These are phyloP conservation scores for Pyronema omphalodes DNA, from an alignment of 495 filamentous ascomycete species.

Conservation along the genomic window DNA sequence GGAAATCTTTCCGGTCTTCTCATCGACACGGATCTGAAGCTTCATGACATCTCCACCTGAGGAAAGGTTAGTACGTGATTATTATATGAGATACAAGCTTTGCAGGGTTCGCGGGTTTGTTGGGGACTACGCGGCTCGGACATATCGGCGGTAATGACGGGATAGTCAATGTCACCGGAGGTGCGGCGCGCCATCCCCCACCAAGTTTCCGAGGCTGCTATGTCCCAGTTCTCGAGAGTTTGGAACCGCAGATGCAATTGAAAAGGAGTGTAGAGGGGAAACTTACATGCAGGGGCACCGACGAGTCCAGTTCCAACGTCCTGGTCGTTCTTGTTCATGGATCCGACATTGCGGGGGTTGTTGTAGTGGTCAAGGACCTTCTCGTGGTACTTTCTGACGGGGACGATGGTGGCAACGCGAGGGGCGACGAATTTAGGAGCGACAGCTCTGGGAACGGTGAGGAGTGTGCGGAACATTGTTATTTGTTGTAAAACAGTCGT, in stretches of 20 bases:
- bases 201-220: not conserved
- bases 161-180: too few species aligned
- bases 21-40: conserved; percentile 93
- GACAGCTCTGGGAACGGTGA: too few species aligned
- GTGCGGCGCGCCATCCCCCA: too few species aligned
- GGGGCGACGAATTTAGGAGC: too few species aligned
- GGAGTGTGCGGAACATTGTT: too few species aligned
- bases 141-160: not conserved
- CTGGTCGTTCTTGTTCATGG: conserved; percentile 63
- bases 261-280: not conserved
- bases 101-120: conserved; percentile 1
- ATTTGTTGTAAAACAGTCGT: too few species aligned
- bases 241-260: not conserved
- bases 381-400: not conserved
- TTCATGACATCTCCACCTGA: conserved; percentile 92
- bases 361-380: conserved; percentile 79
- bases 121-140: not conserved
- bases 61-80: not conserved
- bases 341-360: conserved; percentile 83
- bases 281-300: conserved; percentile 56
- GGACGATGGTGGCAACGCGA: too few species aligned
- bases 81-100: not conserved
- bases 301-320: conserved; percentile 96
- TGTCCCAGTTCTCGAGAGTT: not conserved
- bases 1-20: conserved; percentile 66